Percentiles rank a stretch among this genome's conserved stretches.
Evolutionary conservation across 2,329 filamentous ascomycete species (phyloP).

Genomic region (Colletotrichum godetiae): DNA sequence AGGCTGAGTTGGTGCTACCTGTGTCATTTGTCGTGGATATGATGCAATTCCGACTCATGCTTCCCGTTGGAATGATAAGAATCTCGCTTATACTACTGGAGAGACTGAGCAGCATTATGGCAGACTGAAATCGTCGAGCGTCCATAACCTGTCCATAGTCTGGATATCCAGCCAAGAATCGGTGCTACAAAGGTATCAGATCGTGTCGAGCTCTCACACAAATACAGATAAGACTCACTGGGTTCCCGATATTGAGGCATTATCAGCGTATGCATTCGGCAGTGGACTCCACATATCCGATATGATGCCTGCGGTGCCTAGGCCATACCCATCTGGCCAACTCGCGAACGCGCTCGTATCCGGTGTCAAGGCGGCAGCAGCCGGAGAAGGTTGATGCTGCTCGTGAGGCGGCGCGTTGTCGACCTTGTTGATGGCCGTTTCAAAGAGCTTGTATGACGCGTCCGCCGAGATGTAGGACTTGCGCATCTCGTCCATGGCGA

Average conservation of each 20-base stretch:
- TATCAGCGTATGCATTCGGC: not conserved
- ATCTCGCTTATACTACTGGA: not conserved
- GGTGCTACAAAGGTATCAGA: constrained; percentile 3
- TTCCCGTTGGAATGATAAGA: too few relatives aligned
- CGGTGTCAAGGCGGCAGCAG: not conserved
- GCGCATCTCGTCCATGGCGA: constrained; percentile 27
- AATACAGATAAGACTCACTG: not conserved
- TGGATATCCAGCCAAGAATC: constrained; percentile 24
- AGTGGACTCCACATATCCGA: constrained; percentile 24
- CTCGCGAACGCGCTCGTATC: not conserved
- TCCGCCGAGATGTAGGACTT: constrained; percentile 30
- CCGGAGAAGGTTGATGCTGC: constrained; percentile 9
- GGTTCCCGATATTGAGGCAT: constrained; percentile 10
- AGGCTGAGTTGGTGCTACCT: not conserved
- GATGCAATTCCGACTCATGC: too few relatives aligned
- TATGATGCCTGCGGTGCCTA: constrained; percentile 12
- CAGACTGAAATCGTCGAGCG: constrained; percentile 5
- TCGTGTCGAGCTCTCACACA: not conserved
- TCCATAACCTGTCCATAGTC: constrained; percentile 14
- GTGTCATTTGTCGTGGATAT: not conserved
- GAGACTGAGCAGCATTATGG: not conserved
- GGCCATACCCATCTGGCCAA: constrained; percentile 16
- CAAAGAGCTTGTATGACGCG: constrained; percentile 21
- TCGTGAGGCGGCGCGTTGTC: constrained; percentile 1
- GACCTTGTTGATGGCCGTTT: constrained; percentile 24